A percentile compares a stretch with the other conserved stretches of the same genome.
phyloP scores from a whole-genome alignment of 306 rosid species.

The Malus orientalis region DNA sequence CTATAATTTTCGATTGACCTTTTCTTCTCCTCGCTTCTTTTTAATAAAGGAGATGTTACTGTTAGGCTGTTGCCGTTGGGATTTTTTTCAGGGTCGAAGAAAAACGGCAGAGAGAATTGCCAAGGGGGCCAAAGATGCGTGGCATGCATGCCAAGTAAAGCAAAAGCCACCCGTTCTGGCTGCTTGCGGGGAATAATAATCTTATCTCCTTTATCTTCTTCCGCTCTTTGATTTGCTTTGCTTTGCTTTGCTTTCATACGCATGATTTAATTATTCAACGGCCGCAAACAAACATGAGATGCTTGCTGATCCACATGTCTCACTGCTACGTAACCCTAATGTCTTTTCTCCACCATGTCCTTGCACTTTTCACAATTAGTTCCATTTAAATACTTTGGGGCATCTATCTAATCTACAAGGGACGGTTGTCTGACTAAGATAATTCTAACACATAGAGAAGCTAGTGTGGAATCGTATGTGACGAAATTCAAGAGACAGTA shows the following conservation, averaged over 20 bases:
- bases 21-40: not conserved
- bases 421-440: too few relatives aligned
- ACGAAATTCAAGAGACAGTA: too few relatives aligned
- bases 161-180: too few relatives aligned
- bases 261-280: not conserved
- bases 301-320: not conserved
- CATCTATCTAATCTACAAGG: not conserved
- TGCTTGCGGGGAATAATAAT: not conserved
- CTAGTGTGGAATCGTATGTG: not conserved
- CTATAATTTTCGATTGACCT: not conserved
- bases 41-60: not conserved
- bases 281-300: not conserved
- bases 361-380: not conserved
- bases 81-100: not conserved
- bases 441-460: too few relatives aligned
- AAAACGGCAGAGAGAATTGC: not conserved
- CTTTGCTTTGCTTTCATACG: too few relatives aligned
- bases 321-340: not conserved
- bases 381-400: not conserved
- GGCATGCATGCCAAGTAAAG: constrained; percentile 12
- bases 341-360: not conserved
- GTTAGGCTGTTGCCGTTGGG: not conserved
- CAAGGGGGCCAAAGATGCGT: constrained; percentile 1
- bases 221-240: not conserved
- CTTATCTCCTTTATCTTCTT: not conserved